Percentiles rank a stretch among this genome's conserved stretches.
These are phyloP conservation scores for Monoraphidium neglectum DNA, from an alignment of 139 green algal genomes.

Conservation along the genomic window DNA sequence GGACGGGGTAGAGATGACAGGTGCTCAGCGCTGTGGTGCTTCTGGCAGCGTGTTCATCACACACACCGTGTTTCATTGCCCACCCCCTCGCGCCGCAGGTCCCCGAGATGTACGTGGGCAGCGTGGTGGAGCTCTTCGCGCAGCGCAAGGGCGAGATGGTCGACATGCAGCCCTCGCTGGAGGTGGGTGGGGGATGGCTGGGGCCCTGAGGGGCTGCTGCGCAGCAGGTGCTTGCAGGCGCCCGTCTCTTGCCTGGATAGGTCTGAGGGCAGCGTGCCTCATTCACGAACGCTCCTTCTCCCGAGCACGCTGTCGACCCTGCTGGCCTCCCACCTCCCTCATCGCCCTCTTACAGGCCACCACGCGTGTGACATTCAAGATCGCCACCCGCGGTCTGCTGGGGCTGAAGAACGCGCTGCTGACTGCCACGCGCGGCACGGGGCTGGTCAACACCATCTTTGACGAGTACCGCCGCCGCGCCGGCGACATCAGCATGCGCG, in stretches of 20 bases:
- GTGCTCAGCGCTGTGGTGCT: conserved; percentile 19
- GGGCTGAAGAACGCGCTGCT: conserved; percentile 95
- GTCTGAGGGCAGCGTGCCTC: too few species aligned
- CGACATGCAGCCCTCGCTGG: conserved; percentile 75
- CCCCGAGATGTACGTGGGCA: conserved; percentile 53
- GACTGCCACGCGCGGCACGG: conserved; percentile 94
- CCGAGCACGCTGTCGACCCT: too few species aligned
- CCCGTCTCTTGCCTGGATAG: too few species aligned
- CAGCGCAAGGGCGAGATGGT: conserved; percentile 93
- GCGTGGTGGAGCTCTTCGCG: conserved; percentile 91
- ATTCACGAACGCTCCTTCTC: too few species aligned
- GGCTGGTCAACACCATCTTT: conserved; percentile 96
- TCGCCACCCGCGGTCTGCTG: conserved; percentile 94
- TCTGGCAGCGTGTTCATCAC: background rate
- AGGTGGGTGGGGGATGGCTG: conserved; percentile 3
- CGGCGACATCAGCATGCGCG: conserved; percentile 87
- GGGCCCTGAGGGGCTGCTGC: too few species aligned
- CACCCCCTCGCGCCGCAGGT: conserved; percentile 25
- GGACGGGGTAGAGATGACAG: too few species aligned
- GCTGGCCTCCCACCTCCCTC: background rate
- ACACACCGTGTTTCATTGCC: background rate
- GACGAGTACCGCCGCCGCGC: conserved; percentile 50
- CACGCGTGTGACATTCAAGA: conserved; percentile 66
- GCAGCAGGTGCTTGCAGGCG: too few species aligned
- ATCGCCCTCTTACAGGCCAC: conserved; percentile 38